phyloP scores from a whole-genome alignment of 2,329 filamentous ascomycete species.

The Ustulina deusta region DNA sequence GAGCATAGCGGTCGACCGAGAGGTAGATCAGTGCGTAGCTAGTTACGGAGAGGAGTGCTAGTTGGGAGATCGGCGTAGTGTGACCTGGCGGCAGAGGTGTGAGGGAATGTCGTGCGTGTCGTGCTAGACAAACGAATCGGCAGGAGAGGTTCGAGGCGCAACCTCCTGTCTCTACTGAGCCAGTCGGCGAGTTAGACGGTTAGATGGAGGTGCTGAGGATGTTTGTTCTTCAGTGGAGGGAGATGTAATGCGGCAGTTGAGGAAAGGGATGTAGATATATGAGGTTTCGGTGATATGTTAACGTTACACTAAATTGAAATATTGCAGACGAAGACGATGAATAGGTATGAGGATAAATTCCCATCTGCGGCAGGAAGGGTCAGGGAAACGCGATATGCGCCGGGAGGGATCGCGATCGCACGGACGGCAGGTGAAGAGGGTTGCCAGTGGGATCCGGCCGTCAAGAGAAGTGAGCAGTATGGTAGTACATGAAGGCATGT shows the following conservation, averaged over 20 bases:
- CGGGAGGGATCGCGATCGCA: neutral
- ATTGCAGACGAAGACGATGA: slow-evolving; percentile 5
- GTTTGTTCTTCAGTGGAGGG: slow-evolving; percentile 9
- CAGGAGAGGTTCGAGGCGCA: neutral
- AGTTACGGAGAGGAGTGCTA: neutral
- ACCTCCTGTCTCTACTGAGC: slow-evolving; percentile 12
- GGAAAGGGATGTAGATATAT: slow-evolving; percentile 15
- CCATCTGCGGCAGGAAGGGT: neutral
- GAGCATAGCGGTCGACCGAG: slow-evolving; percentile 36
- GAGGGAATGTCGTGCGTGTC: slow-evolving; percentile 2
- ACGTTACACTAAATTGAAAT: slow-evolving; percentile 15
- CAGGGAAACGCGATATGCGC: slow-evolving; percentile 8
- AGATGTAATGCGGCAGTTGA: neutral
- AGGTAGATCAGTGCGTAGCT: slow-evolving; percentile 22
- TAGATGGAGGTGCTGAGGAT: neutral
- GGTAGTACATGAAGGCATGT: neutral
- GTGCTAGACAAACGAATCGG: slow-evolving; percentile 19
- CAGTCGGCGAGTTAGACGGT: neutral
- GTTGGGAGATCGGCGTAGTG: neutral
- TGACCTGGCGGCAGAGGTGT: slow-evolving; percentile 1
- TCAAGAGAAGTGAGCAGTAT: neutral
- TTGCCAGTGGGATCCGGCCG: neutral
- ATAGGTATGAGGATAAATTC: neutral
- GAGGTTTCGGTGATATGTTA: slow-evolving; percentile 13
- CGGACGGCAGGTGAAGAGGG: neutral